Conservation (phyloP, 768 basidiomycete species). For the Inosperma sp. region DNA sequence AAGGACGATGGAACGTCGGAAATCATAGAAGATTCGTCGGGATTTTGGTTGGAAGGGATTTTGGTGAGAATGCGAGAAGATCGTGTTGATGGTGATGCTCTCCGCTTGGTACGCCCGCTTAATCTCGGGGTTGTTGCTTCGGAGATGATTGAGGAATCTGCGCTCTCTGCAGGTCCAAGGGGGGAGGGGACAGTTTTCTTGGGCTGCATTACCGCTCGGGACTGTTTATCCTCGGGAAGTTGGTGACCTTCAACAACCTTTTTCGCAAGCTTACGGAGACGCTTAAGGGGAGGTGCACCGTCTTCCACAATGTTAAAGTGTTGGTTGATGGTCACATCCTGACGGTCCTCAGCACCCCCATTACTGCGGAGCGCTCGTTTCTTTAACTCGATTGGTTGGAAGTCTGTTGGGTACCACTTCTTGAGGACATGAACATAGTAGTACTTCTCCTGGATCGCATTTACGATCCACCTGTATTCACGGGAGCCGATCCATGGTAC, state of each 20-base stretch:
- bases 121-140: slow-evolving; percentile 7
- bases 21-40: slow-evolving; percentile 9
- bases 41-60: slow-evolving; percentile 10
- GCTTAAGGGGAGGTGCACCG: slow-evolving; percentile 11
- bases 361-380: slow-evolving; percentile 23
- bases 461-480: slow-evolving; percentile 28
- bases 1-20: slow-evolving; percentile 15
- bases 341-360: slow-evolving; percentile 11
- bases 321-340: slow-evolving; percentile 18
- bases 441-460: slow-evolving; percentile 22
- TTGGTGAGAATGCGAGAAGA: slow-evolving; percentile 10
- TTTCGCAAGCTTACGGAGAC: slow-evolving; percentile 7
- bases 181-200: slow-evolving; percentile 2
- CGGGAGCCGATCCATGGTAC: slow-evolving; percentile 42
- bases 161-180: not conserved
- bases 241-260: slow-evolving; percentile 5
- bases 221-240: slow-evolving; percentile 6
- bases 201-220: slow-evolving; percentile 3
- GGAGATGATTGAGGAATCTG: not conserved
- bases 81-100: slow-evolving; percentile 8
- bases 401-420: slow-evolving; percentile 22
- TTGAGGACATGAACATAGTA: slow-evolving; percentile 17
- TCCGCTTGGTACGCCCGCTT: slow-evolving; percentile 14
- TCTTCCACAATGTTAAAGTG: slow-evolving; percentile 20
- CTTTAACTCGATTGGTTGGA: slow-evolving; percentile 13